These are phyloP conservation scores for Torrubiellomyces zombiae DNA, from an alignment of 2,329 filamentous ascomycete species.

Conservation along the genomic window DNA sequence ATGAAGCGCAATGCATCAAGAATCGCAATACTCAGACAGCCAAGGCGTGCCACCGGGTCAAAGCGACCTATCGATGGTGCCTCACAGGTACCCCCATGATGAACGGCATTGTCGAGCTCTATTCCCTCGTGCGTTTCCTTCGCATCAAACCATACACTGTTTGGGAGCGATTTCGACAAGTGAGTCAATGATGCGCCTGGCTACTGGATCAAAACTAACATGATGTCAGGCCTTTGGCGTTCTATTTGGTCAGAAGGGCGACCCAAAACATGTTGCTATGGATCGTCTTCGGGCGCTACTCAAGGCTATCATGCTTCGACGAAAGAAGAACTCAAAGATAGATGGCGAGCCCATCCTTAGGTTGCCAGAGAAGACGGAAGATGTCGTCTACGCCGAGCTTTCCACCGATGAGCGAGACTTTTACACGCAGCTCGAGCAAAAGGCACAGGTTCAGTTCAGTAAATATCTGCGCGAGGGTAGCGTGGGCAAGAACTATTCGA, in stretches of 20 bases:
- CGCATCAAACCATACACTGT: slow-evolving; percentile 58
- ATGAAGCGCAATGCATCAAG: slow-evolving; percentile 73
- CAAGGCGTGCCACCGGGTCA: slow-evolving; percentile 48
- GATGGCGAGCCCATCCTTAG: slow-evolving; percentile 68
- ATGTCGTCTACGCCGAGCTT: slow-evolving; percentile 58
- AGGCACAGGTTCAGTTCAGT: slow-evolving; percentile 57
- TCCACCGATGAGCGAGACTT: slow-evolving; percentile 57
- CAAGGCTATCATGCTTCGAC: slow-evolving; percentile 65
- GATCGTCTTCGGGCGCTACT: slow-evolving; percentile 55
- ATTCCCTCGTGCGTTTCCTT: slow-evolving; percentile 61
- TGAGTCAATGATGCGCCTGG: slow-evolving; percentile 14
- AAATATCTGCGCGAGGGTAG: slow-evolving; percentile 54
- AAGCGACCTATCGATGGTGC: slow-evolving; percentile 60
- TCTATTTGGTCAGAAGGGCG: slow-evolving; percentile 19
- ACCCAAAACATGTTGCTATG: slow-evolving; percentile 49
- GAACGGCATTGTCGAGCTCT: slow-evolving; percentile 67
- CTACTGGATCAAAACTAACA: slow-evolving; percentile 5
- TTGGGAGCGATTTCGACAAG: slow-evolving; percentile 41
- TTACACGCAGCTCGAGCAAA: slow-evolving; percentile 57
- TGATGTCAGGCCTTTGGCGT: slow-evolving; percentile 22
- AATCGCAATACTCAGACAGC: slow-evolving; percentile 60
- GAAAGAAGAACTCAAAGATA: slow-evolving; percentile 63
- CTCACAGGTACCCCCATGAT: slow-evolving; percentile 77
- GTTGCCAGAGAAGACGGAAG: slow-evolving; percentile 60
- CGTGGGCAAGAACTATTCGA: slow-evolving; percentile 54